A percentile compares a stretch with the other conserved stretches of the same genome.
Conservation (phyloP, 148 eudicot species). For the Silene latifolia region DNA sequence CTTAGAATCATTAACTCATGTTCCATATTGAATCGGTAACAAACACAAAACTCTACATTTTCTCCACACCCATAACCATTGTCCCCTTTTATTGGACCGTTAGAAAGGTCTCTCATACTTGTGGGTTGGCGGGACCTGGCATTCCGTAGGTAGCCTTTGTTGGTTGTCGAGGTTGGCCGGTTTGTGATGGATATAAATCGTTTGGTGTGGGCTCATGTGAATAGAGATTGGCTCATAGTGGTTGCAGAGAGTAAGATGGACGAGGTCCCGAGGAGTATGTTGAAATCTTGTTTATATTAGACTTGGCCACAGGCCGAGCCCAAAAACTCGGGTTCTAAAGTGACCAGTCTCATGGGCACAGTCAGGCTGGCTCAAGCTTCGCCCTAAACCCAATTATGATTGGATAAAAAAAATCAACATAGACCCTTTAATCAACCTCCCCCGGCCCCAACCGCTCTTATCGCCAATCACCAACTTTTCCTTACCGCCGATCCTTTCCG, state of each 20-base stretch:
- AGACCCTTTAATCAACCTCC: too few relatives aligned
- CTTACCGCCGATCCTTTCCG: too few relatives aligned
- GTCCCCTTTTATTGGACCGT: not conserved
- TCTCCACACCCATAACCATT: not conserved
- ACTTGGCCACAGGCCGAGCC: too few relatives aligned
- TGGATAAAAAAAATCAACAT: too few relatives aligned
- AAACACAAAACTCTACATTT: not conserved
- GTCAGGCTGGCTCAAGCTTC: too few relatives aligned
- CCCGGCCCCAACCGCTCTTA: too few relatives aligned
- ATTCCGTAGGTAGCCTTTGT: not conserved
- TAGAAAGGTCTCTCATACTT: not conserved
- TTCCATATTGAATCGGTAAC: not conserved
- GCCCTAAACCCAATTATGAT: too few relatives aligned
- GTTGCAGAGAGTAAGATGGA: not conserved
- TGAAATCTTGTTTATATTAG: not conserved
- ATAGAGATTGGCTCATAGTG: not conserved
- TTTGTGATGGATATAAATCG: not conserved
- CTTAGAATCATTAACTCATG: not conserved
- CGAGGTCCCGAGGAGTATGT: not conserved
- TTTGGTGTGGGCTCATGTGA: not conserved
- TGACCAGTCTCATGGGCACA: too few relatives aligned
- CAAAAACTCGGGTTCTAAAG: too few relatives aligned
- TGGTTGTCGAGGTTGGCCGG: not conserved
- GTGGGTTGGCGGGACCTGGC: not conserved
- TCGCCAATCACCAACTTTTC: too few relatives aligned